Evolutionary conservation across 148 eudicot genomes (phyloP), one percentile per base, ranked within the genome.

Genomic region (Simmondsia chinensis): DNA sequence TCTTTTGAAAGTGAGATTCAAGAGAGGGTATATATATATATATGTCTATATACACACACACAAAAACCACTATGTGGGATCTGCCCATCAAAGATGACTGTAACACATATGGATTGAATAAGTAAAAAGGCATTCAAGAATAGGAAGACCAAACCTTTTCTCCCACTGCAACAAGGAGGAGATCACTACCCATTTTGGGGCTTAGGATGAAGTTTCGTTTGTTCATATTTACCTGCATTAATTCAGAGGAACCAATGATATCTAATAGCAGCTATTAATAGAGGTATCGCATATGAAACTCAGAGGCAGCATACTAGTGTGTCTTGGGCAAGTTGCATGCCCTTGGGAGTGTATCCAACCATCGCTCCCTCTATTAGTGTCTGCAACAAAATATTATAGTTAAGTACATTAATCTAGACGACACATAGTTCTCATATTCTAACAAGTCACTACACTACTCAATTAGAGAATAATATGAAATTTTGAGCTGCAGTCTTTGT

Each of bases 311-410:
- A 53, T 80, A 89, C 95, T 79, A 89, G 70, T 13, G 78, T 64
- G 7, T 86, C 82, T 35, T 79, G 67, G 59, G 95, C 97, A 52
- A 85, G 27, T 65, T 85, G 71, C 95, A 85, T 89, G 35, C 97
- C 97, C 70, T 60, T 61, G 9, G 72, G 69, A 27, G 97, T 85
- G 61, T 85, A 51, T 30, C 83, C 95, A 46, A 64, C 48, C 97
- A 85, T 79, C 38, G 95, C 87, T 64, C 95, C 97, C 61, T 85
- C 97, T 3, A 55, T 50, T 49, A 89, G 71, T 20, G 80, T 76
- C 97, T 89, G 67, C 60, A 75, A 43, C 27, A 20, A 21, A 49
- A 39, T 26, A n/a, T n/a, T n/a, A 65, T 18, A 43, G 24, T 60
- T 23, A 37, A 15, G 31, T 61, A 21, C 31, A 22, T 32, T 39